These are phyloP conservation scores for Rhizopus arrhizus DNA, from an alignment of 371 early-diverging fungal species.

Conservation along the genomic window DNA sequence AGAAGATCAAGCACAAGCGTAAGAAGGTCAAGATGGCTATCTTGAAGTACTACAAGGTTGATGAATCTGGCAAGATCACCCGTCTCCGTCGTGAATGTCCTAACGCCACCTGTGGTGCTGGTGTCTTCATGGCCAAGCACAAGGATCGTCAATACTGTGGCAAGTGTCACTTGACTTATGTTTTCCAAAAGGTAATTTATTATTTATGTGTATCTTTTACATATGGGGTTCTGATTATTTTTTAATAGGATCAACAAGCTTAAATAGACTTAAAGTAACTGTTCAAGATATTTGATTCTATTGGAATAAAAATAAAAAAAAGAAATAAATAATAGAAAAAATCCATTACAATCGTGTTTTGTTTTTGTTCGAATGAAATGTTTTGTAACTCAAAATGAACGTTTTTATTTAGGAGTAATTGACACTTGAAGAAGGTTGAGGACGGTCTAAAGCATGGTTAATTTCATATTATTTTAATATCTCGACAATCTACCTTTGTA, in stretches of 20 bases:
- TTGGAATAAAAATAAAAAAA: neutral
- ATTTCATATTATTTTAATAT: neutral
- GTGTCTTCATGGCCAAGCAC: constrained; percentile 98
- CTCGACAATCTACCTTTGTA: constrained; percentile 39
- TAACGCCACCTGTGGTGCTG: constrained; percentile 94
- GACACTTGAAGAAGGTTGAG: neutral
- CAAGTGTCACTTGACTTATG: constrained; percentile 64
- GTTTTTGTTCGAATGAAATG: neutral
- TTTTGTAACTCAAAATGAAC: neutral
- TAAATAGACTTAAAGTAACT: neutral
- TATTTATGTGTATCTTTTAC: no score
- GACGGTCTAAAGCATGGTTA: neutral
- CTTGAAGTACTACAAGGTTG: constrained; percentile 98
- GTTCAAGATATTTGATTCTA: no score
- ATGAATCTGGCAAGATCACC: constrained; percentile 94
- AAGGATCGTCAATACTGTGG: constrained; percentile 96
- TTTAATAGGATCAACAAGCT: constrained; percentile 3
- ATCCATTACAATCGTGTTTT: neutral
- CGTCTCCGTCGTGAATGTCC: constrained; percentile 98
- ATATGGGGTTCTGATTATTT: no score
- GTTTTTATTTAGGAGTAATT: neutral
- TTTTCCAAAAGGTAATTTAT: constrained; percentile 50
- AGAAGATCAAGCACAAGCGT: constrained; percentile 99
- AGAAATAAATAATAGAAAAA: neutral
- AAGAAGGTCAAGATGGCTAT: constrained; percentile 98